Conservation (phyloP, 1,284 basidiomycete genomes). For the Naganishia albida region DNA sequence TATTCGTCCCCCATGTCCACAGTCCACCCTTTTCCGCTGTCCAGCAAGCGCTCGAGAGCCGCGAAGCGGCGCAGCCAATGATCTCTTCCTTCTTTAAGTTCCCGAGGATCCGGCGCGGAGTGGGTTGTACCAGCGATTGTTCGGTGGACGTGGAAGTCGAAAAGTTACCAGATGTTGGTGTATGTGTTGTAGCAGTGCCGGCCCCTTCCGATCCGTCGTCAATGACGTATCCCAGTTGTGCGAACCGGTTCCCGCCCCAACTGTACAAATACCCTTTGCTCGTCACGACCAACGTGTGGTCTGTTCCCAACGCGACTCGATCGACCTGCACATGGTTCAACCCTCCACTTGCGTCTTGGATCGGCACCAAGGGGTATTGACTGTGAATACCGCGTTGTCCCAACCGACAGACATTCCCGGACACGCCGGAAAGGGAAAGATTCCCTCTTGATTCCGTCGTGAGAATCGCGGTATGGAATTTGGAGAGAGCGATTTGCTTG, state of each 20-base stretch:
- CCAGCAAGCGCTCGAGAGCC: conserved; percentile 87
- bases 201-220: conserved; percentile 57
- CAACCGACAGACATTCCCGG: conserved; percentile 57
- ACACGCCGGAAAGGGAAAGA: conserved; percentile 58
- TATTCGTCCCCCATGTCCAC: conserved; percentile 95
- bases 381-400: conserved; percentile 72
- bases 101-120: conserved; percentile 74
- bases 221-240: conserved; percentile 83
- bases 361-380: conserved; percentile 68
- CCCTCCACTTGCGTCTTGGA: conserved; percentile 56
- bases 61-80: conserved; percentile 81
- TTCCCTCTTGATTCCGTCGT: conserved; percentile 74
- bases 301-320: conserved; percentile 81
- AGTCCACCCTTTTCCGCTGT: conserved; percentile 66
- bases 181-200: conserved; percentile 29
- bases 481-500: conserved; percentile 73
- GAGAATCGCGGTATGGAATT: conserved; percentile 75
- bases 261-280: conserved; percentile 77
- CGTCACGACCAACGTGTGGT: conserved; percentile 88
- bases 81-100: conserved; percentile 78
- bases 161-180: conserved; percentile 35
- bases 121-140: conserved; percentile 68
- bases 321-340: conserved; percentile 61
- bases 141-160: conserved; percentile 36
- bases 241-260: conserved; percentile 87